phyloP scores from a whole-genome alignment of 148 eudicot species.

The Rhododendron griersonianum region DNA sequence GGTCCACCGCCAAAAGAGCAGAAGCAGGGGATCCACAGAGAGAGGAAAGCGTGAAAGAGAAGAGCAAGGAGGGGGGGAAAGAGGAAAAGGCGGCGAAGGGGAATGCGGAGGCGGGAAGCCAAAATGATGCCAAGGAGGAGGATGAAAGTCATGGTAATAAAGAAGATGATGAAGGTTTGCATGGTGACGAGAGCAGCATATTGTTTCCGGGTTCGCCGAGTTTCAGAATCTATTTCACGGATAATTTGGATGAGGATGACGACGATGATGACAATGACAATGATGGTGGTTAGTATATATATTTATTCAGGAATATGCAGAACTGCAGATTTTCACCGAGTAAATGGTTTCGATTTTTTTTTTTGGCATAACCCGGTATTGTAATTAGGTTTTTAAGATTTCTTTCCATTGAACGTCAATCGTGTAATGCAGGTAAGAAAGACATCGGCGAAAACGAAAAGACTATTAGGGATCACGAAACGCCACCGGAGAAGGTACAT shows the following conservation, averaged over 20 bases:
- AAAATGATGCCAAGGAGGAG: background rate
- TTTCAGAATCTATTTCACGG: slow-evolving; percentile 37
- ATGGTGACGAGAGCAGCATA: background rate
- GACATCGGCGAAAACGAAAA: background rate
- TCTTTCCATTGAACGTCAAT: background rate
- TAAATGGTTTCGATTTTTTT: background rate
- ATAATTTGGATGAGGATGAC: slow-evolving; percentile 2
- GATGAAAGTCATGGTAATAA: slow-evolving; percentile 5
- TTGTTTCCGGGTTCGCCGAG: slow-evolving; percentile 28
- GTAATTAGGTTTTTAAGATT: background rate
- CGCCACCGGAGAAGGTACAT: slow-evolving; percentile 4
- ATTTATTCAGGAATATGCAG: background rate
- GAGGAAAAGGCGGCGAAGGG: too few relatives aligned
- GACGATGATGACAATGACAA: background rate
- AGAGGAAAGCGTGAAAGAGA: background rate
- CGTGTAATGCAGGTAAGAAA: slow-evolving; percentile 11
- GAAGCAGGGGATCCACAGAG: background rate
- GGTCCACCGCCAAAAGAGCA: background rate
- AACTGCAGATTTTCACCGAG: background rate
- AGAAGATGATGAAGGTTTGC: background rate
- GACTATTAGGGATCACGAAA: background rate
- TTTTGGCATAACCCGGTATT: background rate
- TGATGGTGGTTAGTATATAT: background rate
- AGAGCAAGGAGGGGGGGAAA: background rate
- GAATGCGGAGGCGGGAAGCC: background rate